These are phyloP conservation scores for Mrakia hoshinonis DNA, from an alignment of 768 basidiomycete species.

Conservation along the genomic window DNA sequence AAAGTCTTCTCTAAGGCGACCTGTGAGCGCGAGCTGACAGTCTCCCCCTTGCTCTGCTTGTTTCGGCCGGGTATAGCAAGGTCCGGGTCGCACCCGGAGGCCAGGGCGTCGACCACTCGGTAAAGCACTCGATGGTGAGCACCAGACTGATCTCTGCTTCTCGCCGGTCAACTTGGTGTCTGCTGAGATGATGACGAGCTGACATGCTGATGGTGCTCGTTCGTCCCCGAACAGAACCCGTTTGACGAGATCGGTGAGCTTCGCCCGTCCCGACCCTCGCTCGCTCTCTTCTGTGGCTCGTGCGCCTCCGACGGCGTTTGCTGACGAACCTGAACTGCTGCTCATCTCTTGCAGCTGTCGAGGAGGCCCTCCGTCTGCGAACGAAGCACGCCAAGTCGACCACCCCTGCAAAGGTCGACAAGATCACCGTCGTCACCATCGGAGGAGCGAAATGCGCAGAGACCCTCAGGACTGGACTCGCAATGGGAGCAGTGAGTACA, in stretches of 20 bases:
- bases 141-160: neutral
- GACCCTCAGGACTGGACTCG: conserved; percentile 87
- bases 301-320: neutral
- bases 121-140: conserved; percentile 96
- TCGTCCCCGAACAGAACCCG: conserved; percentile 62
- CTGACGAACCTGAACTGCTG: neutral
- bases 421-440: conserved; percentile 87
- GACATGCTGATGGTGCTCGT: neutral
- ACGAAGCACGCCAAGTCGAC: conserved; percentile 64
- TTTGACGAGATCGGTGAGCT: conserved; percentile 89
- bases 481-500: conserved; percentile 67
- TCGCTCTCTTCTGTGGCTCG: neutral
- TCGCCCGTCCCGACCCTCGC: neutral
- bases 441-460: conserved; percentile 84
- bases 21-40: neutral
- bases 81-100: conserved; percentile 93
- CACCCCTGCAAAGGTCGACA: conserved; percentile 49
- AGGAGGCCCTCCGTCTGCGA: conserved; percentile 92
- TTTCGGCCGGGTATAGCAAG: conserved; percentile 49
- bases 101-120: conserved; percentile 90
- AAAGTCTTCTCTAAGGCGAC: neutral
- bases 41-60: neutral
- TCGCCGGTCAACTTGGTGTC: neutral
- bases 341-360: conserved; percentile 57
- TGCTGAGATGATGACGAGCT: neutral